Evolutionary conservation across 75 land plant species (phyloP).

Genomic region (Sequoia sempervirens): DNA sequence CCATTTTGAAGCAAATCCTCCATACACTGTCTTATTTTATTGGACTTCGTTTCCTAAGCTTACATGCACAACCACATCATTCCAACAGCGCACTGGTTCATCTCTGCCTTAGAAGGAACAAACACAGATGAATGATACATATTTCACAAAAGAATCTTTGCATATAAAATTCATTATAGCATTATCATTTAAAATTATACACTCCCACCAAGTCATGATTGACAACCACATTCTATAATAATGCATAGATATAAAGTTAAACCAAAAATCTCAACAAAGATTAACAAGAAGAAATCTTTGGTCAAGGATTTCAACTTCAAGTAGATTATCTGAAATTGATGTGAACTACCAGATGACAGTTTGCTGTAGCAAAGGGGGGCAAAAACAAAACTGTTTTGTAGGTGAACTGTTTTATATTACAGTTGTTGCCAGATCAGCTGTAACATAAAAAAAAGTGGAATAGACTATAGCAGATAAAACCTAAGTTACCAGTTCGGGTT

Average conservation of each 20-base stretch:
- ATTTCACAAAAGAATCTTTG: no score
- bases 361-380: no score
- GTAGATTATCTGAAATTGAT: no score
- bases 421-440: not conserved
- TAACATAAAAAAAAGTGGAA: not conserved
- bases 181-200: not conserved
- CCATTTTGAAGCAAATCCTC: not conserved
- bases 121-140: no score
- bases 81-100: not conserved
- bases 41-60: not conserved
- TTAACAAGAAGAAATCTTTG: not conserved
- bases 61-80: not conserved
- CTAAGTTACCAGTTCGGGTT: no score
- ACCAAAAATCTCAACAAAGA: not conserved
- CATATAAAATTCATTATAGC: not conserved
- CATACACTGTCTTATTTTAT: not conserved
- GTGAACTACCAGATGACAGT: no score
- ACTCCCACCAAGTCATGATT: not conserved
- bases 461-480: not conserved
- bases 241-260: not conserved
- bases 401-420: not conserved
- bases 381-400: not conserved
- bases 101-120: not conserved
- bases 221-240: not conserved
- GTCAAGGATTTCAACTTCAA: no score